A percentile compares a stretch with the other conserved stretches of the same genome.
Conservation (phyloP, 345 rosid genomes). For the Citrus medica region DNA sequence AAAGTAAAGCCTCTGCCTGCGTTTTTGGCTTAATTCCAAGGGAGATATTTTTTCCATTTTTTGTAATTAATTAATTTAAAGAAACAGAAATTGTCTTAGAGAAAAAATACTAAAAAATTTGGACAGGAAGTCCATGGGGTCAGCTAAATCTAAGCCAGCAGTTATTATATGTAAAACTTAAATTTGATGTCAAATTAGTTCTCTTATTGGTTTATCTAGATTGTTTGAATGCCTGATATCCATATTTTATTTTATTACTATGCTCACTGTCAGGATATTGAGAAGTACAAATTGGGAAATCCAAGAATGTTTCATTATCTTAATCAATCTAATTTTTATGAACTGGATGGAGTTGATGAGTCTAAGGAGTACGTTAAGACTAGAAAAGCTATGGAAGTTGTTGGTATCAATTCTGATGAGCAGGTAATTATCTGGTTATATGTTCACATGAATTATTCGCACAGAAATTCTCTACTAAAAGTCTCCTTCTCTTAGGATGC, state of each 20-base stretch:
- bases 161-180: background rate
- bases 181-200: background rate
- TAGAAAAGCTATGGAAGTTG: conserved; percentile 91
- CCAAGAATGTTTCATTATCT: conserved; percentile 86
- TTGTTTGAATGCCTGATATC: background rate
- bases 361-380: conserved; percentile 74
- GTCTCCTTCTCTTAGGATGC: conserved; percentile 55
- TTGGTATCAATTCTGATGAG: conserved; percentile 73
- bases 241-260: conserved; percentile 1
- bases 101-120: no score
- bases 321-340: conserved; percentile 83
- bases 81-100: no score
- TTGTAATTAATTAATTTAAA: no score
- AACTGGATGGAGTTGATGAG: conserved; percentile 79
- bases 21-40: background rate
- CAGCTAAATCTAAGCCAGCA: background rate
- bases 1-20: background rate
- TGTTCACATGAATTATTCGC: conserved; percentile 5
- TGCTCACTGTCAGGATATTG: conserved; percentile 52
- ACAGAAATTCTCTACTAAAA: conserved; percentile 22
- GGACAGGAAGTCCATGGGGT: no score
- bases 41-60: background rate
- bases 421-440: conserved; percentile 54
- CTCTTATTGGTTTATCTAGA: background rate
- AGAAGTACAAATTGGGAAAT: conserved; percentile 75